Conservation (phyloP, 1,284 basidiomycete species). For the Rhodotorula mucilaginosa region DNA sequence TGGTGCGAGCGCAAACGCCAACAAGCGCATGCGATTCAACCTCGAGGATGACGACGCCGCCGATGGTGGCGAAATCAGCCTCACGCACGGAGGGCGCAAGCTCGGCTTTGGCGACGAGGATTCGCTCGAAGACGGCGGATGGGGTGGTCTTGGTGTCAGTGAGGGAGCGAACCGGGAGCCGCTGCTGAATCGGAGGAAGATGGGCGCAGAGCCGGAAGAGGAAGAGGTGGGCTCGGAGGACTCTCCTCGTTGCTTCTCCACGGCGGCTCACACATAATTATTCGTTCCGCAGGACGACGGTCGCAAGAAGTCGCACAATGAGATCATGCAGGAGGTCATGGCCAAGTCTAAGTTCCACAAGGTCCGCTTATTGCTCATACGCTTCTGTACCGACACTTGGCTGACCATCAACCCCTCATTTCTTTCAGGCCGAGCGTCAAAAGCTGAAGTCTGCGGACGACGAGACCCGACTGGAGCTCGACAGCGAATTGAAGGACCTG, state of each 20-base stretch:
- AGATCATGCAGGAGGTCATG: conserved; percentile 97
- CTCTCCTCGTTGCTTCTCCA: background rate
- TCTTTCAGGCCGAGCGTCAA: conserved; percentile 72
- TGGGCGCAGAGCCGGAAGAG: conserved; percentile 27
- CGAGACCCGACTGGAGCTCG: conserved; percentile 80
- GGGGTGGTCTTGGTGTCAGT: conserved; percentile 32
- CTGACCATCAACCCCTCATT: background rate
- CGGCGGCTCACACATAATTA: background rate
- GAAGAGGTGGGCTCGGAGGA: conserved; percentile 5
- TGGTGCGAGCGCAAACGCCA: conserved; percentile 48
- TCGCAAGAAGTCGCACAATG: conserved; percentile 84
- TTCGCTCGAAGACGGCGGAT: conserved; percentile 32
- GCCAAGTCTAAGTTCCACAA: conserved; percentile 96
- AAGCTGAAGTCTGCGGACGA: conserved; percentile 82
- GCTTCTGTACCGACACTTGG: background rate
- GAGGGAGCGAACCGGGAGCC: conserved; percentile 34
- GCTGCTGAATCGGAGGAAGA: conserved; percentile 31
- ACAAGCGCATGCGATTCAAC: conserved; percentile 81
- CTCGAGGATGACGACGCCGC: conserved; percentile 64
- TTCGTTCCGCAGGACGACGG: conserved; percentile 45
- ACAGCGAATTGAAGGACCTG: conserved; percentile 80
- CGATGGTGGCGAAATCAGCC: conserved; percentile 58
- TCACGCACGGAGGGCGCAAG: conserved; percentile 50
- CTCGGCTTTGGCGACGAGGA: conserved; percentile 49
- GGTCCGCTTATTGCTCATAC: conserved; percentile 52